Conservation (phyloP, 2,329 filamentous ascomycete genomes). For the Trichoderma guizhouense region DNA sequence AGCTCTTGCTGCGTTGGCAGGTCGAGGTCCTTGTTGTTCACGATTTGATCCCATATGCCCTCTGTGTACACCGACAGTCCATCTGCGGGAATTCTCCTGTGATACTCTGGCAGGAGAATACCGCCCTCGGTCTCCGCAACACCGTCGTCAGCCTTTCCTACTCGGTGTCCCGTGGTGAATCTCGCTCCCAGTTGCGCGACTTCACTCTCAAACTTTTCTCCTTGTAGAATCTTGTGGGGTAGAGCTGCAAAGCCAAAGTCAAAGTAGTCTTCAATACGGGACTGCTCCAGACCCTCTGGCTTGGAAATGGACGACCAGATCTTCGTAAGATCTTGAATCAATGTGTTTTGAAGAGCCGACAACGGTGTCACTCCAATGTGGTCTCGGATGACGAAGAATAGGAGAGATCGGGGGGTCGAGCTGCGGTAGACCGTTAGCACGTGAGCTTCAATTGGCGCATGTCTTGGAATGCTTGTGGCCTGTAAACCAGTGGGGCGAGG, state of each 20-base stretch:
- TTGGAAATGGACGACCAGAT: conserved; percentile 95
- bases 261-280: conserved; percentile 93
- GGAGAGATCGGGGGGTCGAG: conserved; percentile 80
- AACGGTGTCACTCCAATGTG: conserved; percentile 91
- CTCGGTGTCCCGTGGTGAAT: conserved; percentile 77
- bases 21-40: conserved; percentile 97
- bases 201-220: conserved; percentile 81
- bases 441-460: background rate
- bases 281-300: conserved; percentile 80
- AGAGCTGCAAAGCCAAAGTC: conserved; percentile 96
- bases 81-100: conserved; percentile 91
- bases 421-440: conserved; percentile 42
- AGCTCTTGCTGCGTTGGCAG: conserved; percentile 95
- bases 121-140: conserved; percentile 75
- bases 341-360: conserved; percentile 81
- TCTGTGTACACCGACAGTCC: conserved; percentile 94
- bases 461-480: background rate
- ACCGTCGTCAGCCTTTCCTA: conserved; percentile 58
- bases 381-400: conserved; percentile 98
- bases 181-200: conserved; percentile 75
- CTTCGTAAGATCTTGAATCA: conserved; percentile 84
- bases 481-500: conserved; percentile 20
- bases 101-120: conserved; percentile 90
- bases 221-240: conserved; percentile 94
- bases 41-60: conserved; percentile 97